Base-by-base conservation (phyloP, 257 asterid species). In the Forsythia viridissima region DNA sequence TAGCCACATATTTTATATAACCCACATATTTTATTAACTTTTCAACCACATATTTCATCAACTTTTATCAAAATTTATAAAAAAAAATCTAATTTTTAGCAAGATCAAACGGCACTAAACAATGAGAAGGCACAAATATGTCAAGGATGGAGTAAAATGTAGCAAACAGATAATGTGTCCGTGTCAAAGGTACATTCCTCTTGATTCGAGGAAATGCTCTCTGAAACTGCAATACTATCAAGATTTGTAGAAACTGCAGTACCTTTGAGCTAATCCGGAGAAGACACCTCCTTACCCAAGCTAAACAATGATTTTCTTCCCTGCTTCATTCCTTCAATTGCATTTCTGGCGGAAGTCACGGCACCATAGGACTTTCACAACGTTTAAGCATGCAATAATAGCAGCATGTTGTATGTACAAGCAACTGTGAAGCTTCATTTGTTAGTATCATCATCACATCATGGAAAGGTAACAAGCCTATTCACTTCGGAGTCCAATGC, bases 401-500 rank as follows among this genome's bases (percentile, higher is more conserved):
- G 78, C 44, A 63, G 40, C 11, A 6, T 34, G 65, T 48, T 1
- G 63, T 5, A 46, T 6, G 57, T 7, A 63, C 70, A 61, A 61
- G 69, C 38, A 61, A 61, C 69, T 24, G n/a, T 61, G 69, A 30
- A 65, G 80, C 12, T 7, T 3, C 52, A 38, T 30, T 65, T 39
- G 80, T 61, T 71, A 34, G 44, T 61, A 48, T 48, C 59, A 81
- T 71, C 76, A 65, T 40, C 39, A 63, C 71, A 46, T 91, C 89
- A 91, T 72, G 93, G 97, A 44, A 82, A 83, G 18, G 91, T 91
- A 67, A 86, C 89, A 51, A 86, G 84, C 85, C 89, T 90, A 80
- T 85, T 90, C 48, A 92, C 97, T 55, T 93, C 91, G 1, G 97
- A 74, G 84, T 95, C 99, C 84, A 93, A 82, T 9, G 95, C 93